Conservation (phyloP, 2,329 filamentous ascomycete genomes). For the Fusarium chlamydosporum region DNA sequence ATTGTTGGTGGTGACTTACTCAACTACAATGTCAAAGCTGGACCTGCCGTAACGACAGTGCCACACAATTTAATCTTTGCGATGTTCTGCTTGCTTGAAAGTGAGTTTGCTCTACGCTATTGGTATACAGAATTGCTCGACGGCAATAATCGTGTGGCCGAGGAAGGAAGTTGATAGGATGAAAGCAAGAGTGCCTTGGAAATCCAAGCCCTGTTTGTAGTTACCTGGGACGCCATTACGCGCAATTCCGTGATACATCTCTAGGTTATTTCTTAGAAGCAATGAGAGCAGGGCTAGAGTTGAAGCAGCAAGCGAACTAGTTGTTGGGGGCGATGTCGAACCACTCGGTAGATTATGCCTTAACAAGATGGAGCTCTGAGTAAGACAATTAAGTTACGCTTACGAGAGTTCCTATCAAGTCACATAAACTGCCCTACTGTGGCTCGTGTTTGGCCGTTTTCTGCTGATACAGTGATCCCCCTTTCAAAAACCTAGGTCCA, state of each 20-base stretch:
- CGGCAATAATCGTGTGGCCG: constrained; percentile 9
- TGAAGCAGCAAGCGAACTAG: not conserved
- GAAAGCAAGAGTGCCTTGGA: constrained; percentile 10
- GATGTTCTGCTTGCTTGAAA: constrained; percentile 28
- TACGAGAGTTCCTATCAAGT: not conserved
- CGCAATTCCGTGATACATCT: not conserved
- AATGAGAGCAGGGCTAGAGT: not conserved
- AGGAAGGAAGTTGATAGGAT: constrained; percentile 15
- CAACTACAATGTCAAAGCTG: not conserved
- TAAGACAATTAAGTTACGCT: not conserved
- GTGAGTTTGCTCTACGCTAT: not conserved
- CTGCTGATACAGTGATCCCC: not conserved
- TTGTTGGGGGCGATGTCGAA: constrained; percentile 17
- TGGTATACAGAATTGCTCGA: not conserved
- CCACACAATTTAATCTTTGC: constrained; percentile 21
- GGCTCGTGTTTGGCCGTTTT: not conserved
- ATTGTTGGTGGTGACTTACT: constrained; percentile 5
- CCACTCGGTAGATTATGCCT: constrained; percentile 24
- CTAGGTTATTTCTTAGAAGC: constrained; percentile 3
- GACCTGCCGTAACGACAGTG: constrained; percentile 4
- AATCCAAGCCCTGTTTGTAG: constrained; percentile 7
- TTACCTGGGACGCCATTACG: not conserved
- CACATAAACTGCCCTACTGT: not conserved
- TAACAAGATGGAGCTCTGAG: not conserved
- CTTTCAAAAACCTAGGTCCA: constrained; percentile 4